Conservation (phyloP, 257 asterid genomes). For the Fraxinus quadrangulata region DNA sequence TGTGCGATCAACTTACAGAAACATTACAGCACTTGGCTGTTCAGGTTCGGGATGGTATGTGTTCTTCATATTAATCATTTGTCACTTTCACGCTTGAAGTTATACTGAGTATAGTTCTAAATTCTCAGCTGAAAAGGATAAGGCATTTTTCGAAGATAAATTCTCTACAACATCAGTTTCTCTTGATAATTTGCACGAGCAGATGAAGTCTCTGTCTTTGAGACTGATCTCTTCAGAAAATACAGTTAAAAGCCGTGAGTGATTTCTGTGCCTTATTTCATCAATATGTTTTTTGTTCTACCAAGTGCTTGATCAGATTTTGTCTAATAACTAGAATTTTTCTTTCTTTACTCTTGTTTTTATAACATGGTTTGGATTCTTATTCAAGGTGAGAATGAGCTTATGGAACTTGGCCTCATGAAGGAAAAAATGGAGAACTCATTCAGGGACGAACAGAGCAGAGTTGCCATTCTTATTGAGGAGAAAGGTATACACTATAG, state of each 20-base stretch:
- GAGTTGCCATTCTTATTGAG: conserved; percentile 47
- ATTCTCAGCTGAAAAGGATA: conserved; percentile 84
- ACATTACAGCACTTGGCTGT: conserved; percentile 68
- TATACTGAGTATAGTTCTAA: conserved; percentile 29
- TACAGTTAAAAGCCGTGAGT: conserved; percentile 73
- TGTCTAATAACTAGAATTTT: conserved; percentile 3
- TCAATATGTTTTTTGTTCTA: conserved; percentile 22
- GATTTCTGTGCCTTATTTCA: conserved; percentile 14
- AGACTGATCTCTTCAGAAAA: conserved; percentile 76
- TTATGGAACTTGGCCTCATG: conserved; percentile 60
- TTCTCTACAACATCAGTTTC: conserved; percentile 70
- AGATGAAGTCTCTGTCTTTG: conserved; percentile 59
- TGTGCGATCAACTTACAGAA: conserved; percentile 80
- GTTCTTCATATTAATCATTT: conserved; percentile 17
- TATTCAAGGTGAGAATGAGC: conserved; percentile 75
- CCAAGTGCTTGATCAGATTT: conserved; percentile 11
- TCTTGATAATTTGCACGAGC: conserved; percentile 68
- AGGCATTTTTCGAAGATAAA: conserved; percentile 67
- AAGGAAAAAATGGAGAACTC: conserved; percentile 61
- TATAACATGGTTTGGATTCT: conserved; percentile 31
- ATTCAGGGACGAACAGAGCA: conserved; percentile 58
- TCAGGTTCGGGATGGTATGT: conserved; percentile 82
- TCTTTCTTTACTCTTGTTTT: conserved; percentile 7
- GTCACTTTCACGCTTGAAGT: conserved; percentile 17
- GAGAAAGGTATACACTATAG: conserved; percentile 66